phyloP scores from a whole-genome alignment of 2,329 filamentous ascomycete species.

The Diaporthe citriasiana region DNA sequence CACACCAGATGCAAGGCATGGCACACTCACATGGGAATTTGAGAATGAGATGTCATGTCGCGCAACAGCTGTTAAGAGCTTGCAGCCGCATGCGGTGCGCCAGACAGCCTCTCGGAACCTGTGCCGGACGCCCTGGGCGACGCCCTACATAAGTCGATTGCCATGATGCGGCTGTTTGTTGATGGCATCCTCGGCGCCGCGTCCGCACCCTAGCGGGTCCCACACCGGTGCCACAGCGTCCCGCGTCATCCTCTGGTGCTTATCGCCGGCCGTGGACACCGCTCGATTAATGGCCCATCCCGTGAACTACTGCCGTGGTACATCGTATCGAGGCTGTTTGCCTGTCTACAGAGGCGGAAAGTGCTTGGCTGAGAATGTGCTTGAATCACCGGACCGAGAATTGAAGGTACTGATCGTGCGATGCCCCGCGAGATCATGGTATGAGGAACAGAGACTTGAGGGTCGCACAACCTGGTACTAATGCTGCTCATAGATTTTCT shows the following conservation, averaged over 20 bases:
- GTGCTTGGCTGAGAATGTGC: neutral
- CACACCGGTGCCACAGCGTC: slow-evolving; percentile 4
- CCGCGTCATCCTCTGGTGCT: neutral
- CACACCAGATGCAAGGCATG: slow-evolving; percentile 15
- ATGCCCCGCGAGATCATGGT: neutral
- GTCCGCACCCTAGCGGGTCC: neutral
- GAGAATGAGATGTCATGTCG: neutral
- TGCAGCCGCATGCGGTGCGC: slow-evolving; percentile 6
- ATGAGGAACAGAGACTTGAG: neutral
- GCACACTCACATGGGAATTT: neutral
- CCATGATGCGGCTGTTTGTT: slow-evolving; percentile 3
- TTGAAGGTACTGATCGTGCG: neutral
- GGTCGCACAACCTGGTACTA: slow-evolving; percentile 26
- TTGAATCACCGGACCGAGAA: neutral
- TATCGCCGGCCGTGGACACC: neutral
- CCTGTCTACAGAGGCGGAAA: neutral
- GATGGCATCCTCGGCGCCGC: slow-evolving; percentile 12
- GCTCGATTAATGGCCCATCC: neutral
- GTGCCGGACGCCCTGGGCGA: neutral
- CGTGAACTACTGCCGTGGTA: slow-evolving; percentile 17
- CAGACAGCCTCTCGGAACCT: neutral
- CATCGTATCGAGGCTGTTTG: slow-evolving; percentile 1
- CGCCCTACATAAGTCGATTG: neutral
- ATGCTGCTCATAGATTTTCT: neutral
- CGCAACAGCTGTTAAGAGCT: neutral